Evolutionary conservation across 331 rosid species (phyloP).

Genomic region (Rhamnella rubrinervis): DNA sequence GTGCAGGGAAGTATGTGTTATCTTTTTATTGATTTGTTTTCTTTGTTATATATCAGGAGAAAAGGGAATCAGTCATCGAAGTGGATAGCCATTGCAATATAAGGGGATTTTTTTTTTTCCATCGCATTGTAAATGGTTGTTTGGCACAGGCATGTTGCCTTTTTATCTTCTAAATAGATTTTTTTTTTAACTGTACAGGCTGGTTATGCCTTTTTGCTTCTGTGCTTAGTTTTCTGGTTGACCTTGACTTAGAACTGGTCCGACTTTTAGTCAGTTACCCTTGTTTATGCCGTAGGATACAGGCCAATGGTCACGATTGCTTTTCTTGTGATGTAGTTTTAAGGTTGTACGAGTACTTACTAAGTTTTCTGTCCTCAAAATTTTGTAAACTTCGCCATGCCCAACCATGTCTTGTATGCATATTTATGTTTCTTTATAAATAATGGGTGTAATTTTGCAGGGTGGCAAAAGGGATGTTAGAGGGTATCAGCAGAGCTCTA

Average conservation of each 20-base stretch:
- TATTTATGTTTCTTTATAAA: conserved; percentile 16
- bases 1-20: neutral
- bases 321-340: conserved; percentile 95
- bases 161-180: conserved; percentile 7
- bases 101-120: conserved; percentile 84
- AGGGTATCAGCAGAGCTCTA: conserved; percentile 23
- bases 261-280: conserved; percentile 71
- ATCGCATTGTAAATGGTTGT: conserved; percentile 61
- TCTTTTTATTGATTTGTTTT: too few species aligned
- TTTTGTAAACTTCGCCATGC: conserved; percentile 35
- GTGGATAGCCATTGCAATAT: conserved; percentile 75
- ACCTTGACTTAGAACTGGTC: conserved; percentile 69
- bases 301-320: conserved; percentile 79
- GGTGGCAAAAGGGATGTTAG: conserved; percentile 61
- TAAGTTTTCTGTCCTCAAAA: conserved; percentile 34
- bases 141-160: conserved; percentile 63
- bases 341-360: conserved; percentile 55
- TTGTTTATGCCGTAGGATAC: conserved; percentile 96
- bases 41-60: conserved; percentile 56
- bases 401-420: conserved; percentile 29
- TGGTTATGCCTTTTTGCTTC: neutral
- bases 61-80: conserved; percentile 66
- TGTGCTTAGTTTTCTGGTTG: conserved; percentile 41
- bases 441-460: conserved; percentile 49
- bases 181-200: neutral